Percentiles rank a stretch among this genome's conserved stretches.
These are phyloP conservation scores for Scedosporium minutisporum DNA, from an alignment of 2,329 filamentous ascomycete genomes.

Conservation along the genomic window DNA sequence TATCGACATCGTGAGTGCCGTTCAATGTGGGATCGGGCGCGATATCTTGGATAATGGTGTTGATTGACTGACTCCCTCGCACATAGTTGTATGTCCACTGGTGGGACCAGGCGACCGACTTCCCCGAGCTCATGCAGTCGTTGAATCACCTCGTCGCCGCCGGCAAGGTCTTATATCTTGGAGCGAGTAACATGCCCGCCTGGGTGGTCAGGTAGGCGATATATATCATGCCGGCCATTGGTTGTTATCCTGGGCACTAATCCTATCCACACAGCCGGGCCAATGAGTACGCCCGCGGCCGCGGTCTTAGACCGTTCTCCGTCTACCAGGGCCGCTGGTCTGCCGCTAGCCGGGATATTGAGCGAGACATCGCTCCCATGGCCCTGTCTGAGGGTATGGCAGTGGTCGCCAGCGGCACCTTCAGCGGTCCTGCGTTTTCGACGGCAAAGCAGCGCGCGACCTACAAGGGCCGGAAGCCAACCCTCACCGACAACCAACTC, in stretches of 20 bases:
- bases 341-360: conserved; percentile 27
- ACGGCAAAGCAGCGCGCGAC: conserved; percentile 23
- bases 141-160: conserved; percentile 16
- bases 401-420: conserved; percentile 49
- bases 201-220: conserved; percentile 17
- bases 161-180: conserved; percentile 21
- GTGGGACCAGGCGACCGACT: conserved; percentile 16
- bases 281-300: conserved; percentile 17
- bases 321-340: conserved; percentile 35
- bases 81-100: conserved; percentile 18
- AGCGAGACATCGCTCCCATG: conserved; percentile 35
- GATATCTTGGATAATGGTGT: background rate
- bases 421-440: conserved; percentile 40
- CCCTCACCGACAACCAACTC: conserved; percentile 40
- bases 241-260: background rate
- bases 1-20: conserved; percentile 47
- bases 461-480: conserved; percentile 6
- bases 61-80: too few species aligned
- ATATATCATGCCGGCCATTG: background rate
- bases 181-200: conserved; percentile 19
- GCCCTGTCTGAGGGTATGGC: conserved; percentile 35
- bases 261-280: conserved; percentile 8
- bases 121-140: conserved; percentile 18
- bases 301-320: conserved; percentile 16
- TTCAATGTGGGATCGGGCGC: background rate